Percentiles rank a stretch among this genome's conserved stretches.
Conservation (phyloP, 2,329 filamentous ascomycete genomes). For the Arthrinium puccinioides region DNA sequence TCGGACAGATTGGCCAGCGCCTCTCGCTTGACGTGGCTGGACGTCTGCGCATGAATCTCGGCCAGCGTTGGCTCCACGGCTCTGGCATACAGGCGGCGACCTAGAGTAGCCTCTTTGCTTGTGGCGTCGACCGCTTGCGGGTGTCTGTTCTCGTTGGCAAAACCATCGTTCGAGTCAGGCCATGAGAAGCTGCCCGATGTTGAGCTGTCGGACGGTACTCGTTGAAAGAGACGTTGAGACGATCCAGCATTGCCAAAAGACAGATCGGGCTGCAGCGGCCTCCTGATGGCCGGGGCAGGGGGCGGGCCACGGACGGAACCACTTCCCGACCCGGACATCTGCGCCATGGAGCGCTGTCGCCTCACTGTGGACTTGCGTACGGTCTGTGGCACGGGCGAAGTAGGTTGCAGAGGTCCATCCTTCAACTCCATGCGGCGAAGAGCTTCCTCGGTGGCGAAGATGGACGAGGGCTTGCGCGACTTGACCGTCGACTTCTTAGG, state of each 20-base stretch:
- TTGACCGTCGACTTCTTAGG: slow-evolving; percentile 47
- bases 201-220: slow-evolving; percentile 67
- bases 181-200: slow-evolving; percentile 31
- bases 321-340: slow-evolving; percentile 24
- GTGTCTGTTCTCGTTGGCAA: slow-evolving; percentile 58
- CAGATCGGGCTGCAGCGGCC: slow-evolving; percentile 80
- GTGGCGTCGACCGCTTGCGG: slow-evolving; percentile 48
- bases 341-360: slow-evolving; percentile 36
- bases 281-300: slow-evolving; percentile 48
- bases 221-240: slow-evolving; percentile 83
- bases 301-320: slow-evolving; percentile 33
- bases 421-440: slow-evolving; percentile 54
- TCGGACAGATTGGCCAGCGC: slow-evolving; percentile 77
- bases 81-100: slow-evolving; percentile 73
- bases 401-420: slow-evolving; percentile 50
- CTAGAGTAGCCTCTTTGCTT: slow-evolving; percentile 77
- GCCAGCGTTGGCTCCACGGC: slow-evolving; percentile 77
- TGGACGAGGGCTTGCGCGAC: slow-evolving; percentile 48
- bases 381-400: slow-evolving; percentile 38
- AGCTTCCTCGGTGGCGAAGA: slow-evolving; percentile 52
- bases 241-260: slow-evolving; percentile 92
- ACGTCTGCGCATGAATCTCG: slow-evolving; percentile 78
- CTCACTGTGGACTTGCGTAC: slow-evolving; percentile 53
- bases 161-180: slow-evolving; percentile 30
- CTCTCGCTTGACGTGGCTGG: slow-evolving; percentile 62